These are phyloP conservation scores for Capsicum chinense DNA, from an alignment of 257 asterid genomes.

Conservation along the genomic window DNA sequence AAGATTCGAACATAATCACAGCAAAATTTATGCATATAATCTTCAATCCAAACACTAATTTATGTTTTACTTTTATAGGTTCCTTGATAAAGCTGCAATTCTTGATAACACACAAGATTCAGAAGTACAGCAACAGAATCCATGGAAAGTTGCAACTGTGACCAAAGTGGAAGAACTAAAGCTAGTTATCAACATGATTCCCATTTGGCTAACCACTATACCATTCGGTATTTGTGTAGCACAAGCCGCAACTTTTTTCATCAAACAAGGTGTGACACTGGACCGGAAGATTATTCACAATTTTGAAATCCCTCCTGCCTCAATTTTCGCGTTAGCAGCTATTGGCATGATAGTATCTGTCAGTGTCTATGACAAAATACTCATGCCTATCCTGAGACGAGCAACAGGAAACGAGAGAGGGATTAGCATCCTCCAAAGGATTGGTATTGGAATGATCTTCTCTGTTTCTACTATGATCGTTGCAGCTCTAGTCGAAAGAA, in stretches of 20 bases:
- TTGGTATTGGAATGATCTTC: constrained; percentile 75
- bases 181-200: constrained; percentile 64
- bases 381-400: constrained; percentile 63
- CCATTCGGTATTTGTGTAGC: constrained; percentile 69
- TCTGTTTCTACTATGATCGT: constrained; percentile 55
- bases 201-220: constrained; percentile 73
- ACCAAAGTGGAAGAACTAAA: constrained; percentile 67
- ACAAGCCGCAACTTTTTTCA: constrained; percentile 60
- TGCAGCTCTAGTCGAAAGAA: constrained; percentile 69
- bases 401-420: constrained; percentile 70
- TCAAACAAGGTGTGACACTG: constrained; percentile 63
- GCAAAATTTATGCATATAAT: neutral
- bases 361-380: constrained; percentile 59
- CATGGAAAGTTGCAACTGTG: neutral
- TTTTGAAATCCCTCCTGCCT: constrained; percentile 73
- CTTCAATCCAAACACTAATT: neutral
- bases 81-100: constrained; percentile 85
- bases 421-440: constrained; percentile 65
- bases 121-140: neutral
- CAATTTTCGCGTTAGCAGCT: constrained; percentile 65
- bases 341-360: constrained; percentile 70
- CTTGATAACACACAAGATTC: constrained; percentile 36
- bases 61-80: constrained; percentile 45
- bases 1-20: neutral
- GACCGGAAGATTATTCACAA: constrained; percentile 35